Conservation (phyloP, 805 yeast species). For the Ogataea saltuana region DNA sequence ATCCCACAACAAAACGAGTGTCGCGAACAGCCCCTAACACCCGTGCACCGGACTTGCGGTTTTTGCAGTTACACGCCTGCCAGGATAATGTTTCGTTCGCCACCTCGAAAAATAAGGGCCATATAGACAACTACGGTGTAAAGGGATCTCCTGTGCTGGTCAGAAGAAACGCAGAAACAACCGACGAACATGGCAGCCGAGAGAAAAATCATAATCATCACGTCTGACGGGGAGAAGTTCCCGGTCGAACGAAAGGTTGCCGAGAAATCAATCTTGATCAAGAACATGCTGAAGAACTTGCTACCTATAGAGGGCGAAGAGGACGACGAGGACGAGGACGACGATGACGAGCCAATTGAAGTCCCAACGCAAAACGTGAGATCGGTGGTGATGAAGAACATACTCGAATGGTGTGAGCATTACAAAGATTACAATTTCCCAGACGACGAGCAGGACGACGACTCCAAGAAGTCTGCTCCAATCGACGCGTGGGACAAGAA, state of each 20-base stretch:
- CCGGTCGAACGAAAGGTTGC: conserved; percentile 80
- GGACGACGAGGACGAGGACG: conserved; percentile 44
- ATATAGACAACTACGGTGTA: no score
- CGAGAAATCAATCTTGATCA: conserved; percentile 80
- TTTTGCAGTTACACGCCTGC: no score
- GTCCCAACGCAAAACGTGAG: conserved; percentile 91
- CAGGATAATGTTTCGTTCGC: no score
- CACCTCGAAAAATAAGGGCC: no score
- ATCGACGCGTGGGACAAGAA: conserved; percentile 95
- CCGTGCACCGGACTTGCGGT: no score
- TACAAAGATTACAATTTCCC: conserved; percentile 80
- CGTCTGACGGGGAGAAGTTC: conserved; percentile 81
- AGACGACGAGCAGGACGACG: conserved; percentile 79
- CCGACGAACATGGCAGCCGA: conserved; percentile 25
- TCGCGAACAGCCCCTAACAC: no score
- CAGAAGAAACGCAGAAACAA: no score
- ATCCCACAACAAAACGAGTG: no score
- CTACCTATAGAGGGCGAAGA: conserved; percentile 38
- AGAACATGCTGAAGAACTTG: conserved; percentile 81
- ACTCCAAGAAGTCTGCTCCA: conserved; percentile 83
- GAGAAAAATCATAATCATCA: conserved; percentile 46
- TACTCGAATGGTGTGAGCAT: conserved; percentile 96
- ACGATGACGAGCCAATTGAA: conserved; percentile 66
- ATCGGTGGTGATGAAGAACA: conserved; percentile 82
- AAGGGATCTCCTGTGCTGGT: no score